A percentile compares a stretch with the other conserved stretches of the same genome.
Conservation (phyloP, 345 rosid species). For the Eutrema japonicum region DNA sequence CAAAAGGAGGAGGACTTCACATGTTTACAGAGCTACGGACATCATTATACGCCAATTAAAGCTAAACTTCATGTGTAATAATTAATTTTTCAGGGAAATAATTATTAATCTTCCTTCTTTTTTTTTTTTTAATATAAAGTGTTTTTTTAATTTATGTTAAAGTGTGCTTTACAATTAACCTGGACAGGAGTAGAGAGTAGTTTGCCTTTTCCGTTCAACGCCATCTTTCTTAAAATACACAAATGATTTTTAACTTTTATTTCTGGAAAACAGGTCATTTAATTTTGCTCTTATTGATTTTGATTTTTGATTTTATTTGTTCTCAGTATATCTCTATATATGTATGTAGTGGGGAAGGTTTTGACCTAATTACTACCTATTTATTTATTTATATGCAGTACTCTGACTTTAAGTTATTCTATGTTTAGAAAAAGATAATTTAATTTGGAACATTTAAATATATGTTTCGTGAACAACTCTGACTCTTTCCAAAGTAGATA, state of each 20-base stretch:
- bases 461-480: conserved; percentile 32
- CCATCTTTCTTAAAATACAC: conserved; percentile 19
- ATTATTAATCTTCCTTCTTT: conserved; percentile 22
- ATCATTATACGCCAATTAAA: conserved; percentile 50
- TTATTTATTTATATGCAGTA: background rate
- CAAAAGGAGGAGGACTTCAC: conserved; percentile 48
- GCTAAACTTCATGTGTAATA: conserved; percentile 46
- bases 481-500: conserved; percentile 29
- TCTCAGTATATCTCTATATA: background rate
- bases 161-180: conserved; percentile 44
- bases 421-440: conserved; percentile 1
- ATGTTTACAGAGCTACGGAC: conserved; percentile 49
- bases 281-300: background rate
- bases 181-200: conserved; percentile 32
- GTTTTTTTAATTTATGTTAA: conserved; percentile 6
- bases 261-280: conserved; percentile 11
- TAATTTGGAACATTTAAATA: conserved; percentile 22
- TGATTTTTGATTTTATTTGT: background rate
- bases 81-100: conserved; percentile 17
- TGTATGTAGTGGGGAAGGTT: conserved; percentile 15
- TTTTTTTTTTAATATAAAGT: background rate
- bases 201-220: conserved; percentile 19
- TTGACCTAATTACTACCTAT: conserved; percentile 29
- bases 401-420: conserved; percentile 7
- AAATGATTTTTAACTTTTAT: background rate